These are phyloP conservation scores for Penicillium maclennaniae DNA, from an alignment of 495 filamentous ascomycete species.

Conservation along the genomic window DNA sequence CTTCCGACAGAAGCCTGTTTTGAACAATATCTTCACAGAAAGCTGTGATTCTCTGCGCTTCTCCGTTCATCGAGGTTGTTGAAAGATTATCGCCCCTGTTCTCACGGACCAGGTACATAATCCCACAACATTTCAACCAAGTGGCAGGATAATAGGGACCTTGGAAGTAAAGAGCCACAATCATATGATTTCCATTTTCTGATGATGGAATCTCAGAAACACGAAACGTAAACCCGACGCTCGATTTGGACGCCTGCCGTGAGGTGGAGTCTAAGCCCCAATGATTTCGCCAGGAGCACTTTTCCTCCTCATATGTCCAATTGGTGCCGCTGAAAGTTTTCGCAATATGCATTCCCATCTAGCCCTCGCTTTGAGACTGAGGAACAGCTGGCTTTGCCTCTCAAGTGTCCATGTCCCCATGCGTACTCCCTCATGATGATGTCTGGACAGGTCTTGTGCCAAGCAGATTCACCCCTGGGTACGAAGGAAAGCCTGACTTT, in stretches of 20 bases:
- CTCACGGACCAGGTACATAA: not conserved
- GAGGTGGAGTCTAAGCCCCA: constrained; percentile 23
- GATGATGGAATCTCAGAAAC: not conserved
- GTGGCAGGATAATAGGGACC: not conserved
- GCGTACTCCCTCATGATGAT: not conserved
- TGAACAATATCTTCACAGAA: too few species aligned
- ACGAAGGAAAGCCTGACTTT: not conserved
- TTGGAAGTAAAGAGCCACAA: not conserved
- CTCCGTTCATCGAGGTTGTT: too few species aligned
- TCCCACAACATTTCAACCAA: not conserved
- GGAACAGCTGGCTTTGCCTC: not conserved
- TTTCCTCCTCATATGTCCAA: constrained; percentile 27
- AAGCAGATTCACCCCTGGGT: not conserved
- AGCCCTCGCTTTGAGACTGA: not conserved
- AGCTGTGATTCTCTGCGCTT: too few species aligned
- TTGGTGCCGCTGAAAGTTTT: constrained; percentile 16
- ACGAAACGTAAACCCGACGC: not conserved
- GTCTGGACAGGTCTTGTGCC: not conserved
- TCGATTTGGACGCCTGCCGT: not conserved
- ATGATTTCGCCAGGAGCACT: constrained; percentile 24
- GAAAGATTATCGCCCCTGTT: not conserved
- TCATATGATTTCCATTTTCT: not conserved
- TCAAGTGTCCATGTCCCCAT: not conserved
- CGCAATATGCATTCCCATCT: constrained; percentile 5
- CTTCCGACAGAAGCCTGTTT: not conserved